Evolutionary conservation across 2,329 filamentous ascomycete species (phyloP), one percentile per base, ranked within the genome.

Genomic region (Fusarium paranaense): DNA sequence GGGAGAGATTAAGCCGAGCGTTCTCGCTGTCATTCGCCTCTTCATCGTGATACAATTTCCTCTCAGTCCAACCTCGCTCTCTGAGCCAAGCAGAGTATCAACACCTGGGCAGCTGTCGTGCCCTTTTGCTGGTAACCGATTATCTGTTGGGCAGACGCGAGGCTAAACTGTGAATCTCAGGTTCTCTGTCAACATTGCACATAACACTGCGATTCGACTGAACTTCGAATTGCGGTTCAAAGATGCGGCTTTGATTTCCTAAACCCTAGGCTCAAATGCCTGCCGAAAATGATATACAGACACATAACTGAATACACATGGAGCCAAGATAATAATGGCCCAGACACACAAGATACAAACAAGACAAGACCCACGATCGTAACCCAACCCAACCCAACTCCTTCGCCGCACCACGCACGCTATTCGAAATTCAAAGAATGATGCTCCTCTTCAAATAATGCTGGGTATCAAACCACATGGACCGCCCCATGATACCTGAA

Each of bases 391-490:
- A 64, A 76, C 62, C 63, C 66, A 77, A 78, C 74, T 78, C 76
- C 76, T 32, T 65, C 66, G 64, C 67, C 70, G 74, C 77, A 78
- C 74, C 69, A 62, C 76, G 77, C 76, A 64, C 76, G 77, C 76
- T 76, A 69, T 67, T 54, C 74, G 66, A 76, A 79, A 74, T 75
- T 68, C 71, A 76, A 76, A 71, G 71, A 78, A 72, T 75, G 67
- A 78, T 75, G 67, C 72, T 72, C 69, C 69, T 72, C 72, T 75
- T 76, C 75, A 75, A 76, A 74, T 79, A 67, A 78, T 77, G 76
- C 71, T 79, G 81, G 81, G 80, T 82, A 82, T 82, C 79, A 78
- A 76, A 76, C 74, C 74, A 78, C 74, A 70, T 73, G 75, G 66
- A 79, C 74, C 73, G 71, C 66, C 75, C 72, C 66, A 78, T 70